Conservation (phyloP, 2,329 filamentous ascomycete species). For the Fusarium floridanum region DNA sequence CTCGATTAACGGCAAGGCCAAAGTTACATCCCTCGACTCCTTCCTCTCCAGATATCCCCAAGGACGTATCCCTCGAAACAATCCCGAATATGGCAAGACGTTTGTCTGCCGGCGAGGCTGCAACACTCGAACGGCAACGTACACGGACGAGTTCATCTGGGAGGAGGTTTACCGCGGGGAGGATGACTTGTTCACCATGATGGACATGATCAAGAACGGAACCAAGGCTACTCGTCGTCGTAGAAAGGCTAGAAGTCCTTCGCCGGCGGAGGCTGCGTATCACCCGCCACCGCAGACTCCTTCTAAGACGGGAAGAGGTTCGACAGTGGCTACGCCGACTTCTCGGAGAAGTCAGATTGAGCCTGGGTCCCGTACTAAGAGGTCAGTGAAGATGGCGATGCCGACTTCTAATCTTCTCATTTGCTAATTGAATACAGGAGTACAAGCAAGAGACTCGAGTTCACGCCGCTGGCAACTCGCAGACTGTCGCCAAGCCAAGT, state of each 20-base stretch:
- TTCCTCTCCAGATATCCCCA: slow-evolving; percentile 80
- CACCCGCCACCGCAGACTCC: slow-evolving; percentile 55
- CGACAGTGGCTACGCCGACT: slow-evolving; percentile 47
- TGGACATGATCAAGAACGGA: slow-evolving; percentile 75
- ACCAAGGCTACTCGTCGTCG: slow-evolving; percentile 74
- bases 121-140: slow-evolving; percentile 88
- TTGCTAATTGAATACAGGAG: slow-evolving; percentile 48
- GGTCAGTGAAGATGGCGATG: slow-evolving; percentile 29
- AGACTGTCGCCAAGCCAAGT: slow-evolving; percentile 81
- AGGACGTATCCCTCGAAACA: slow-evolving; percentile 79
- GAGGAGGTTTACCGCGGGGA: slow-evolving; percentile 82
- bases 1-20: slow-evolving; percentile 92
- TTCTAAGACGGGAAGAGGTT: slow-evolving; percentile 50
- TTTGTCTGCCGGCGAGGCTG: slow-evolving; percentile 93
- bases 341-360: slow-evolving; percentile 48
- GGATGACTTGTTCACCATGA: slow-evolving; percentile 72
- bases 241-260: slow-evolving; percentile 49
- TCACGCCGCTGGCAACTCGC: slow-evolving; percentile 93
- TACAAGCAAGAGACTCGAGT: slow-evolving; percentile 81
- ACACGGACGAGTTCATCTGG: slow-evolving; percentile 94
- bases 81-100: slow-evolving; percentile 83
- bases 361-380: slow-evolving; percentile 51
- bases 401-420: too few species aligned
- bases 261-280: slow-evolving; percentile 50
- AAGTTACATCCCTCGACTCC: slow-evolving; percentile 77